Conservation (phyloP, 2,329 filamentous ascomycete genomes). For the Juglanconis sp. region DNA sequence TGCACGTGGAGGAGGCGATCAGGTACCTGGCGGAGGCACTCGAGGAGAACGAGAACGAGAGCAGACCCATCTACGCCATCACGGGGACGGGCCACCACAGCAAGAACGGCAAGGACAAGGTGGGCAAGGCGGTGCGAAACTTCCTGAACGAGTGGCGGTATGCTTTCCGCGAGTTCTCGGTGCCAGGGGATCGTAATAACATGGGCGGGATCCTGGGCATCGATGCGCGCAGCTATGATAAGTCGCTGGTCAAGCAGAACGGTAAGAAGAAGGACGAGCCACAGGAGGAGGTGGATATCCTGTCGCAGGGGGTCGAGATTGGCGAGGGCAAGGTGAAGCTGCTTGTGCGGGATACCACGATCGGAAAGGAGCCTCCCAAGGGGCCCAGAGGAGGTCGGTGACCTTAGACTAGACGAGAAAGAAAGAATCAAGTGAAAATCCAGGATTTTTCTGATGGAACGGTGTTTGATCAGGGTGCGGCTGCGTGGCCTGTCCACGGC, state of each 20-base stretch:
- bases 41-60: constrained; percentile 72
- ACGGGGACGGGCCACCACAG: constrained; percentile 96
- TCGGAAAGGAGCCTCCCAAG: constrained; percentile 47
- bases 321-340: constrained; percentile 65
- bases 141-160: constrained; percentile 97
- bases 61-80: constrained; percentile 85
- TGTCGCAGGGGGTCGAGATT: constrained; percentile 65
- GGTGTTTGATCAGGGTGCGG: no score
- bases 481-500: no score
- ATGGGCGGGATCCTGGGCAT: constrained; percentile 75
- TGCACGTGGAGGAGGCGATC: constrained; percentile 96
- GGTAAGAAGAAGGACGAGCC: constrained; percentile 34
- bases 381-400: constrained; percentile 39
- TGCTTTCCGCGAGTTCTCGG: constrained; percentile 91
- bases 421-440: constrained; percentile 11
- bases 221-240: constrained; percentile 66
- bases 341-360: constrained; percentile 51
- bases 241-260: constrained; percentile 50
- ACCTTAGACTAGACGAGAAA: not conserved
- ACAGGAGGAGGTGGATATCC: constrained; percentile 50
- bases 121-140: constrained; percentile 85
- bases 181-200: constrained; percentile 83
- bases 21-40: constrained; percentile 89
- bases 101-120: constrained; percentile 98
- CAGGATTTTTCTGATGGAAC: constrained; percentile 21